Evolutionary conservation across 2,329 filamentous ascomycete species (phyloP).

Genomic region (Claviceps cyperi): DNA sequence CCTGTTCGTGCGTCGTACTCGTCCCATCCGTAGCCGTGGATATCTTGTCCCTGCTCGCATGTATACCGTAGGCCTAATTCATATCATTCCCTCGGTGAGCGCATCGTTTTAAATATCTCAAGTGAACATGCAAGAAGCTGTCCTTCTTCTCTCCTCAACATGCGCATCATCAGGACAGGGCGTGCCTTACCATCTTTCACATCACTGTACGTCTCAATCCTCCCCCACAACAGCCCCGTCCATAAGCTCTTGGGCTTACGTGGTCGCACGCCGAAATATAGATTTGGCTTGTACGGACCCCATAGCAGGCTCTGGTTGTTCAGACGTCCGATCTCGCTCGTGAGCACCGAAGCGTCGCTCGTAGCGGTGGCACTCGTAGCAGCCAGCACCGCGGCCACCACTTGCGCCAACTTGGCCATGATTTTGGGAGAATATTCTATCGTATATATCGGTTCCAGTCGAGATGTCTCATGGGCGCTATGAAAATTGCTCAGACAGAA

Average conservation of each 20-base stretch:
- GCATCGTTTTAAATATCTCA: background rate
- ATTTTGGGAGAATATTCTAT: background rate
- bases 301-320: conserved; percentile 82
- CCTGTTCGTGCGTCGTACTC: conserved; percentile 84
- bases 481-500: background rate
- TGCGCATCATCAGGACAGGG: background rate
- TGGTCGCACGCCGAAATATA: conserved; percentile 85
- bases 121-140: background rate
- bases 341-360: conserved; percentile 25
- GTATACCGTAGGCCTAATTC: conserved; percentile 73
- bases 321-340: conserved; percentile 33
- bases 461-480: background rate
- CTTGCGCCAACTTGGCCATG: conserved; percentile 20
- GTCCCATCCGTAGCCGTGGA: conserved; percentile 95
- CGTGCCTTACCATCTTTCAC: conserved; percentile 53
- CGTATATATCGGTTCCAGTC: background rate
- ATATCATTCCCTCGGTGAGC: background rate
- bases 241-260: conserved; percentile 68
- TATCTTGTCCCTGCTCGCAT: conserved; percentile 87
- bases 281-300: conserved; percentile 86
- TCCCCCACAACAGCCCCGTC: conserved; percentile 77
- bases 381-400: conserved; percentile 16
- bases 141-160: too few relatives aligned
- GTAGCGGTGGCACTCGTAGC: conserved; percentile 13
- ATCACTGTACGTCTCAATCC: conserved; percentile 62